Conservation (phyloP, 306 rosid genomes). For the Cucurbita maxima region DNA sequence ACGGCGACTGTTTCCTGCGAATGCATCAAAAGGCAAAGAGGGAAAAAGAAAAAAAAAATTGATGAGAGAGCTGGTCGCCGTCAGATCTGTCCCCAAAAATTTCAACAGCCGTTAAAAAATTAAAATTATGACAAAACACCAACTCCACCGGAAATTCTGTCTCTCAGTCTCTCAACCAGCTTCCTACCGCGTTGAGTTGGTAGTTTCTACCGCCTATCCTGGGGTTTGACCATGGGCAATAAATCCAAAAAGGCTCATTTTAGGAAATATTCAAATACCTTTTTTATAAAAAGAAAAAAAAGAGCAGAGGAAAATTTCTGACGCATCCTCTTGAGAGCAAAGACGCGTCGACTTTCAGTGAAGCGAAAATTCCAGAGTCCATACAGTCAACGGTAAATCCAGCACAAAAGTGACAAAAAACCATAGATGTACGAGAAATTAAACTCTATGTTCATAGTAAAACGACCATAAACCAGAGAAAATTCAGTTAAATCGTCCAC, state of each 20-base stretch:
- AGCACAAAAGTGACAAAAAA: neutral
- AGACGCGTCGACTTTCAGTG: neutral
- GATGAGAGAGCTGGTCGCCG: constrained; percentile 16
- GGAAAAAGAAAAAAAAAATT: neutral
- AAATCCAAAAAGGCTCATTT: neutral
- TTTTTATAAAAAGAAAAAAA: neutral
- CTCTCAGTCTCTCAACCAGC: neutral
- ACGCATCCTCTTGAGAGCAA: neutral
- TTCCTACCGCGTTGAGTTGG: neutral
- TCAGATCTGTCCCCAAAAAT: constrained; percentile 27
- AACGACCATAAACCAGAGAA: neutral
- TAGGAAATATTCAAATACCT: neutral
- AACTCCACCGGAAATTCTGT: neutral
- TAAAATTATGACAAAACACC: neutral
- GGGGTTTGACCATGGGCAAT: neutral
- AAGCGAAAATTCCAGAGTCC: neutral
- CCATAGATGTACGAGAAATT: neutral
- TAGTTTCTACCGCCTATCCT: neutral
- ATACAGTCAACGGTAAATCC: constrained; percentile 1
- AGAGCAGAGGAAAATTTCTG: neutral
- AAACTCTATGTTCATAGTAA: neutral
- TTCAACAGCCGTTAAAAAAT: constrained; percentile 7
- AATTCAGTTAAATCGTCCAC: neutral
- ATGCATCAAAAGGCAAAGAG: neutral
- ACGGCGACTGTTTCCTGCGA: constrained; percentile 13